A percentile compares a stretch with the other conserved stretches of the same genome.
Conservation (phyloP, 2,329 filamentous ascomycete genomes). For the Coleophoma crateriformis region DNA sequence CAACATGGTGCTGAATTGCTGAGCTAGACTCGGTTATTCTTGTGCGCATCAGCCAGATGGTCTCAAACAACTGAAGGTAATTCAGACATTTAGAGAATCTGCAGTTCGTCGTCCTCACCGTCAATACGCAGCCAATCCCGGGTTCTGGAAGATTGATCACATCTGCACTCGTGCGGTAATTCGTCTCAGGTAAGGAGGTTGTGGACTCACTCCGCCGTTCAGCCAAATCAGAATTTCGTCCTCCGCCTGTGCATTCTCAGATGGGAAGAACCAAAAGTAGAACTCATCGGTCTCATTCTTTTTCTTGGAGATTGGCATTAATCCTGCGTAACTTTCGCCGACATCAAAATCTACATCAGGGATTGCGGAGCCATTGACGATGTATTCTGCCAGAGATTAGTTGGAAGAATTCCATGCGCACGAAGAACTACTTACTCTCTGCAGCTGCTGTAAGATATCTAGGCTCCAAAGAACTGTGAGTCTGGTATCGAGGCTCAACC, state of each 20-base stretch:
- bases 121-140: too few species aligned
- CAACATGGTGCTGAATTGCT: too few species aligned
- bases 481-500: constrained; percentile 3
- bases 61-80: too few species aligned
- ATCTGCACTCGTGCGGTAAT: neutral
- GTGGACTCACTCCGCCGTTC: constrained; percentile 32
- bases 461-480: constrained; percentile 3
- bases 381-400: constrained; percentile 41
- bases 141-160: too few species aligned
- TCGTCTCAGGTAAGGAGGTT: neutral
- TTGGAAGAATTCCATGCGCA: neutral
- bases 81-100: too few species aligned
- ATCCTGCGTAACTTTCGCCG: constrained; percentile 59
- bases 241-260: constrained; percentile 38
- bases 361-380: constrained; percentile 57
- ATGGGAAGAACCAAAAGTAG: constrained; percentile 65
- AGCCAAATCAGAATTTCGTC: constrained; percentile 59
- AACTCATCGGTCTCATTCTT: constrained; percentile 45
- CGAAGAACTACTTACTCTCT: constrained; percentile 12
- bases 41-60: too few species aligned
- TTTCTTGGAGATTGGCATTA: constrained; percentile 48
- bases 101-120: too few species aligned
- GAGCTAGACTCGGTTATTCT: too few species aligned
- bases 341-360: constrained; percentile 68
- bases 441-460: constrained; percentile 20